Conservation (phyloP, 441 rosid species). For the Syzygium syzygioides region DNA sequence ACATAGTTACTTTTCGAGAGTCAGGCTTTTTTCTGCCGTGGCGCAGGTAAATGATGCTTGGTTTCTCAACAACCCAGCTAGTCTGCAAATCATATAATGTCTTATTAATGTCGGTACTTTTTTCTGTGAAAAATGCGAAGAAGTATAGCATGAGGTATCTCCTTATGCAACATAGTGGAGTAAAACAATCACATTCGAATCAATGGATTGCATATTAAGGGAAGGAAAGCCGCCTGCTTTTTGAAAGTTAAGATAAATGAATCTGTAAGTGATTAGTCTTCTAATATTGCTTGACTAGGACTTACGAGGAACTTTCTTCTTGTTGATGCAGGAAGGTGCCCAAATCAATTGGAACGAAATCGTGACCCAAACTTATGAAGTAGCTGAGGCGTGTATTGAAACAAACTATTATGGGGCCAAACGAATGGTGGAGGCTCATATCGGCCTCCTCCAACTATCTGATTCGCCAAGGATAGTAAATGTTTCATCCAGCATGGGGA, state of each 20-base stretch:
- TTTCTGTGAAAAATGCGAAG: background rate
- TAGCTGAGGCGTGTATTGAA: constrained; percentile 28
- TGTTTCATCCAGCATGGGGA: constrained; percentile 25
- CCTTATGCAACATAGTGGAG: background rate
- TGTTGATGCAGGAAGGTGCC: constrained; percentile 7
- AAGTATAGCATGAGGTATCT: background rate
- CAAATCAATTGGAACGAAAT: constrained; percentile 21
- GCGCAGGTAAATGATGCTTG: background rate
- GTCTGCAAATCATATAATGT: too few relatives aligned
- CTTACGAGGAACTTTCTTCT: background rate
- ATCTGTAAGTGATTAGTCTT: background rate
- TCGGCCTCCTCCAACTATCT: constrained; percentile 31
- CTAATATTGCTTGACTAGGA: background rate
- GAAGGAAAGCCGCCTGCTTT: background rate
- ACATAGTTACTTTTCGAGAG: background rate
- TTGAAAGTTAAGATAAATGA: background rate
- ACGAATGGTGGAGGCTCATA: constrained; percentile 26
- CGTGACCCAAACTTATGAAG: constrained; percentile 18
- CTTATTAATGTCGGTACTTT: background rate
- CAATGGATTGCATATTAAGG: background rate
- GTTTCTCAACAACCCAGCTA: background rate
- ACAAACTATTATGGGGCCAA: constrained; percentile 37
- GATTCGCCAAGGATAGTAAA: constrained; percentile 37
- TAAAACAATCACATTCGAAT: background rate
- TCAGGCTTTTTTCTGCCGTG: background rate